These are phyloP conservation scores for Taiwanofungus camphoratus DNA, from an alignment of 1,284 basidiomycete genomes.

Conservation along the genomic window DNA sequence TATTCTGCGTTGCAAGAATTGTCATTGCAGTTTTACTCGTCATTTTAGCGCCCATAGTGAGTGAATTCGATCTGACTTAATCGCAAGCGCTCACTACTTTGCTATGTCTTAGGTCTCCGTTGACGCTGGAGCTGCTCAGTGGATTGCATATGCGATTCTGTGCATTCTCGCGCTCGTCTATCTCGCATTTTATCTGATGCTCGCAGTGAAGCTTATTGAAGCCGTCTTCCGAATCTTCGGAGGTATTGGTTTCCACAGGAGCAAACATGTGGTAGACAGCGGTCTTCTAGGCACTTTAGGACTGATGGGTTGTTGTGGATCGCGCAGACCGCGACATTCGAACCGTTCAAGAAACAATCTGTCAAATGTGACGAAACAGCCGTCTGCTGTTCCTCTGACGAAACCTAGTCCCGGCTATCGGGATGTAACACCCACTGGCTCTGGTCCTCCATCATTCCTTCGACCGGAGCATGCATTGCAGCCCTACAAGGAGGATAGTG, in stretches of 20 bases:
- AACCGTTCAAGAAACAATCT: constrained; percentile 23
- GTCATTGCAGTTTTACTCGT: constrained; percentile 86
- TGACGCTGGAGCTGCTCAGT: constrained; percentile 71
- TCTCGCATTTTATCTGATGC: constrained; percentile 73
- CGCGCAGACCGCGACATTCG: constrained; percentile 35
- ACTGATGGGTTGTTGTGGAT: constrained; percentile 68
- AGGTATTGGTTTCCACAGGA: constrained; percentile 80
- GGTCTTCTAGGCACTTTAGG: constrained; percentile 83
- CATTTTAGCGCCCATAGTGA: constrained; percentile 81
- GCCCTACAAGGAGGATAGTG: constrained; percentile 74
- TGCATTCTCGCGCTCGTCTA: constrained; percentile 85
- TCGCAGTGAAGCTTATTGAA: constrained; percentile 82
- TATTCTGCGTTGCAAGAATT: constrained; percentile 87
- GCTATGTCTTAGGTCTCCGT: constrained; percentile 62
- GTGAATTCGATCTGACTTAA: constrained; percentile 29
- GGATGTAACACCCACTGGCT: constrained; percentile 38
- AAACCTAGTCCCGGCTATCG: constrained; percentile 25
- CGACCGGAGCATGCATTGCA: constrained; percentile 71
- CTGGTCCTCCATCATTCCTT: constrained; percentile 66
- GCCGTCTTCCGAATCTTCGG: constrained; percentile 77
- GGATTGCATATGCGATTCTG: constrained; percentile 91
- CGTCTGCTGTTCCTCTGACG: constrained; percentile 26
- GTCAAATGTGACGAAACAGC: constrained; percentile 16
- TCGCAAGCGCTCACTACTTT: constrained; percentile 9
- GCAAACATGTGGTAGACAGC: constrained; percentile 72